Base-by-base conservation (phyloP, 768 basidiomycete genomes). In the Leucogyrophana mollusca region DNA sequence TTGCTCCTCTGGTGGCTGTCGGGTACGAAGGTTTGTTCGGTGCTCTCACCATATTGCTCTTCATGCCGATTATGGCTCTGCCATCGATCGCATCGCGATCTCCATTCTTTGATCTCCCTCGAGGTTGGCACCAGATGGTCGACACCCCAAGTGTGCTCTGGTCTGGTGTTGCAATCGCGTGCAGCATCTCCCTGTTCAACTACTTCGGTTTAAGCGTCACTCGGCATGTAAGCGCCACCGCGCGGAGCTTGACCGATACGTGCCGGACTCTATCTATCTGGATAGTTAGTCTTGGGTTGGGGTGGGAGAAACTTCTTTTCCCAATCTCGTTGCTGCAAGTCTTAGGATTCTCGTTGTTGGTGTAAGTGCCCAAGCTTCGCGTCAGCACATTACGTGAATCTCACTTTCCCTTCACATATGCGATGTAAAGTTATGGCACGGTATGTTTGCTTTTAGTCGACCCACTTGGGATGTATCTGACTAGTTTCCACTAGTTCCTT, bases 191-290 rank as follows among this genome's bases (percentile, higher is more conserved):
- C 5, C 60, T 85, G 24, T 94, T 90, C 79, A 94, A 94, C 61
- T 90, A 82, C 69, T 95, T 92, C 56, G 93, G 93, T 9, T 66
- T 95, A 41, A 91, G 89, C 62, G 90, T 96, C 49, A 95, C 94
- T n/a, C 78, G 84, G 51, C 85, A 90, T 60, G 90, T 97, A 48
- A 92, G 87, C 62, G 94, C 95, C 25, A 96, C 94, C 1, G 90
- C 91, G 14, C 80, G 95, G 50, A 88, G 85, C 45, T 75, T 96
- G 47, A 90, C 93, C 30, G 96, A 99, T 66, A 94, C 94, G 5
- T 96, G 93, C 70, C 79, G 96, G 56, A 98, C 96, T 1, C 75
- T 98, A 43, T 80, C 81, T n/a, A 98, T 99, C 62, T 99, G 96
- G 96, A 69, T 94, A 53, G 72, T 99, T 57, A 92, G 90, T 60